Evolutionary conservation across 768 basidiomycete genomes (phyloP).

Genomic region (Coprinellus aureogranulatus): DNA sequence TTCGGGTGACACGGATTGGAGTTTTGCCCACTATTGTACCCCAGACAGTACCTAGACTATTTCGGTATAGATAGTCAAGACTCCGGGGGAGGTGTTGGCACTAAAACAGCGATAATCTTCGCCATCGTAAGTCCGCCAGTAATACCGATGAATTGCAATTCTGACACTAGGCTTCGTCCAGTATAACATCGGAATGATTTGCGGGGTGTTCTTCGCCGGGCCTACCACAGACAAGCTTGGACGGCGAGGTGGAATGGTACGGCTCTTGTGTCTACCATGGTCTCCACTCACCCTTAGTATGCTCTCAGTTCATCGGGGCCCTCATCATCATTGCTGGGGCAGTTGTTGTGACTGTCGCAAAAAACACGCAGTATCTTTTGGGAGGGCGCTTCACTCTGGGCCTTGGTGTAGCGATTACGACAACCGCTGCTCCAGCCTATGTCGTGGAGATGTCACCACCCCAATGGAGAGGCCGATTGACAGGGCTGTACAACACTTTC

Average conservation of each 20-base stretch:
- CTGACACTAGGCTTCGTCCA: slow-evolving; percentile 12
- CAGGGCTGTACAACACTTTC: slow-evolving; percentile 47
- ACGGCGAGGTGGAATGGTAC: slow-evolving; percentile 44
- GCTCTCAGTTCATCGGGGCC: slow-evolving; percentile 34
- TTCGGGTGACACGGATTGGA: not conserved
- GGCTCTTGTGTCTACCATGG: not conserved
- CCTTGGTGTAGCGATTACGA: slow-evolving; percentile 48
- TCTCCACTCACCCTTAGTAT: not conserved
- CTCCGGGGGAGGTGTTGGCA: slow-evolving; percentile 43
- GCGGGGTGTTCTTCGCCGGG: slow-evolving; percentile 39
- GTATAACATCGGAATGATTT: slow-evolving; percentile 45
- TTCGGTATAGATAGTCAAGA: slow-evolving; percentile 38
- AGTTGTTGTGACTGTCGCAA: slow-evolving; percentile 44
- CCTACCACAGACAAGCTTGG: slow-evolving; percentile 42
- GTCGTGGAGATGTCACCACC: slow-evolving; percentile 60
- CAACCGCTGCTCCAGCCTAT: slow-evolving; percentile 46
- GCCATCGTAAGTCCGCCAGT: slow-evolving; percentile 34
- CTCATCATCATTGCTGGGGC: slow-evolving; percentile 42
- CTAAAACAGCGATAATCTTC: slow-evolving; percentile 43
- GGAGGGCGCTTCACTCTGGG: slow-evolving; percentile 54
- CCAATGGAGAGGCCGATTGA: slow-evolving; percentile 52
- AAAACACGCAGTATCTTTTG: slow-evolving; percentile 44
- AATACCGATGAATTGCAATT: not conserved
- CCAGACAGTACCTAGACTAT: slow-evolving; percentile 39
- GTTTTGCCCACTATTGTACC: not conserved